Evolutionary conservation across 441 rosid genomes (phyloP).

Genomic region (Iberis amara): DNA sequence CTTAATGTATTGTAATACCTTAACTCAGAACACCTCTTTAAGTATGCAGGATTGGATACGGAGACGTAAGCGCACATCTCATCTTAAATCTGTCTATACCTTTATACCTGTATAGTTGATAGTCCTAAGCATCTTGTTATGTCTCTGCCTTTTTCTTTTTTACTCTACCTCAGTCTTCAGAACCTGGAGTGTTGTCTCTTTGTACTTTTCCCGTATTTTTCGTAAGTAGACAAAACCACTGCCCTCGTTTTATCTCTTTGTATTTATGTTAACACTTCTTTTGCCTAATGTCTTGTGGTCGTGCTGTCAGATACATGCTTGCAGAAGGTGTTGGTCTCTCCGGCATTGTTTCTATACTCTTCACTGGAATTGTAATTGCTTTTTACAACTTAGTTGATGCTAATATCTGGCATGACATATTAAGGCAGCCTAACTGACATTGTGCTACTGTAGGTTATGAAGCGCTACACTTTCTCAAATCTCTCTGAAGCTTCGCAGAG

Average conservation of each 20-base stretch:
- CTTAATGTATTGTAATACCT: slow-evolving; percentile 48
- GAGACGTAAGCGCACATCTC: slow-evolving; percentile 63
- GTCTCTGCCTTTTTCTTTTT: slow-evolving; percentile 13
- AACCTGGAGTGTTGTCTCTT: slow-evolving; percentile 97
- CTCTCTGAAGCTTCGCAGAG: slow-evolving; percentile 82
- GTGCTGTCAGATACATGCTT: slow-evolving; percentile 71
- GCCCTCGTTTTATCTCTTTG: slow-evolving; percentile 16
- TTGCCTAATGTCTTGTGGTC: slow-evolving; percentile 13
- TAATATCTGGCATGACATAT: slow-evolving; percentile 13
- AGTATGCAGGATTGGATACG: slow-evolving; percentile 92
- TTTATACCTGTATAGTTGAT: background rate
- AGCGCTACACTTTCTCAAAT: slow-evolving; percentile 83
- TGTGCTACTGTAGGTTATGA: slow-evolving; percentile 63
- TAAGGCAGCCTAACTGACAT: slow-evolving; percentile 24
- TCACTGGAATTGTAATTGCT: slow-evolving; percentile 79
- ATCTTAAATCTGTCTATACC: slow-evolving; percentile 10
- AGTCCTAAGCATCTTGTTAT: slow-evolving; percentile 16
- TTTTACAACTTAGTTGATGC: slow-evolving; percentile 11
- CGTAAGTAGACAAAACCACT: slow-evolving; percentile 48
- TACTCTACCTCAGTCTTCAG: slow-evolving; percentile 63
- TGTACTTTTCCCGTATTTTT: slow-evolving; percentile 94
- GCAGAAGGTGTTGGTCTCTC: slow-evolving; percentile 98
- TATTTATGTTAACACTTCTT: slow-evolving; percentile 10
- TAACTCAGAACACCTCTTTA: slow-evolving; percentile 82
- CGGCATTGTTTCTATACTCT: slow-evolving; percentile 92